Evolutionary conservation across 1,139 yeast genomes (phyloP).

Genomic region (Suhomyces terraborum): DNA sequence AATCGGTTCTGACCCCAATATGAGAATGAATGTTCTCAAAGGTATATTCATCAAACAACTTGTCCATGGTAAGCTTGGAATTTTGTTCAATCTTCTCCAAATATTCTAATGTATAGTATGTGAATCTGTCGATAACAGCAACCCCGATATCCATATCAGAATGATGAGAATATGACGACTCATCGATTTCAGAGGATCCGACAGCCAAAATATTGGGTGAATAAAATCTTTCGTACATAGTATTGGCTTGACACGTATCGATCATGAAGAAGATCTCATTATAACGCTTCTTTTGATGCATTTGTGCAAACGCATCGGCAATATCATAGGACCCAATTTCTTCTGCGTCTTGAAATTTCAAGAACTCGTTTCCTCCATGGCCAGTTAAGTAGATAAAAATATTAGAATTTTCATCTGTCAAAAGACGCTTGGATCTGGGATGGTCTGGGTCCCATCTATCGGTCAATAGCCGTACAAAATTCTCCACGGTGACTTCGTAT

Average conservation of each 20-base stretch:
- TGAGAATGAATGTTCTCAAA: conserved; percentile 85
- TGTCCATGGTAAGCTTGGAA: conserved; percentile 74
- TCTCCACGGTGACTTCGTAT: conserved; percentile 96
- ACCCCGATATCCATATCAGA: conserved; percentile 96
- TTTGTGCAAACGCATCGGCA: conserved; percentile 96
- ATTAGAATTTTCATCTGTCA: conserved; percentile 92
- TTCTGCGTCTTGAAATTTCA: conserved; percentile 97
- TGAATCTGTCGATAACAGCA: conserved; percentile 94
- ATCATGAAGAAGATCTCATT: conserved; percentile 96
- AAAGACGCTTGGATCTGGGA: conserved; percentile 84
- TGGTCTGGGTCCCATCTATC: conserved; percentile 95
- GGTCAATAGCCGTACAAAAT: conserved; percentile 82
- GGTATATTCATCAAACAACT: conserved; percentile 80
- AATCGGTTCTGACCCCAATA: conserved; percentile 86
- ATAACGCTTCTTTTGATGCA: conserved; percentile 93
- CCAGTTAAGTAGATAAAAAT: conserved; percentile 96
- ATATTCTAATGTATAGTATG: conserved; percentile 87
- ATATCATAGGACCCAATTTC: conserved; percentile 94
- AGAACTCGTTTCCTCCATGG: conserved; percentile 96
- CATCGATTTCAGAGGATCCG: conserved; percentile 88
- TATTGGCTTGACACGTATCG: conserved; percentile 98
- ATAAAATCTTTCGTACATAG: conserved; percentile 91
- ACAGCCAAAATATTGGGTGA: conserved; percentile 92
- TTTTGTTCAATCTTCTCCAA: conserved; percentile 78
- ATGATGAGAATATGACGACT: conserved; percentile 92